phyloP scores from a whole-genome alignment of 345 rosid genomes.

The Toxicodendron radicans region DNA sequence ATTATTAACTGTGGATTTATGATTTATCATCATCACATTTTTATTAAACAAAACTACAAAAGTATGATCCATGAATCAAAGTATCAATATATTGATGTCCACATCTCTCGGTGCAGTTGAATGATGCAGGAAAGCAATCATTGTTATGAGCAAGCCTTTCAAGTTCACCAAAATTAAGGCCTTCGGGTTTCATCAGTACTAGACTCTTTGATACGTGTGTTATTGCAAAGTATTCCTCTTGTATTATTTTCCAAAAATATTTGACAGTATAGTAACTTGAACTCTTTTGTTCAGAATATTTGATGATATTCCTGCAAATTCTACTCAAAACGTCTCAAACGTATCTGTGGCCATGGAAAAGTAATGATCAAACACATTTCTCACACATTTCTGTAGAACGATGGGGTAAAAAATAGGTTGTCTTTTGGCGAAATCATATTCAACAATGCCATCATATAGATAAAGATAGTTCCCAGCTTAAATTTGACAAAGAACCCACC shows the following conservation, averaged over 20 bases:
- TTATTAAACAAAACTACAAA: neutral
- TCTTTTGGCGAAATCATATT: too few species aligned
- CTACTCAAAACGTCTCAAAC: neutral
- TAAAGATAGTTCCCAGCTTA: too few species aligned
- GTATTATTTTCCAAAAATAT: neutral
- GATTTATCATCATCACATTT: neutral
- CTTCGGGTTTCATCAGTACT: neutral
- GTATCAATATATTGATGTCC: neutral
- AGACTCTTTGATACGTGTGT: neutral
- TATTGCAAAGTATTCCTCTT: neutral
- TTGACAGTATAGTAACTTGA: neutral
- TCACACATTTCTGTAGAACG: too few species aligned
- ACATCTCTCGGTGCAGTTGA: slow-evolving; percentile 15
- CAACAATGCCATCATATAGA: too few species aligned
- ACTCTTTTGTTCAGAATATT: too few species aligned
- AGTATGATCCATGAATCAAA: too few species aligned
- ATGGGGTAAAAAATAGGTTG: too few species aligned
- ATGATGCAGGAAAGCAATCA: neutral
- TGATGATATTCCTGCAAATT: neutral
- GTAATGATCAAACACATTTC: too few species aligned
- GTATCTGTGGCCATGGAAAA: neutral
- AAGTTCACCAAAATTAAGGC: neutral
- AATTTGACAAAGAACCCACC: neutral
- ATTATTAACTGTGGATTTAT: neutral
- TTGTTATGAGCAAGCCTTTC: neutral